phyloP scores from a whole-genome alignment of 1,284 basidiomycete species.

The Moniliella sp. region DNA sequence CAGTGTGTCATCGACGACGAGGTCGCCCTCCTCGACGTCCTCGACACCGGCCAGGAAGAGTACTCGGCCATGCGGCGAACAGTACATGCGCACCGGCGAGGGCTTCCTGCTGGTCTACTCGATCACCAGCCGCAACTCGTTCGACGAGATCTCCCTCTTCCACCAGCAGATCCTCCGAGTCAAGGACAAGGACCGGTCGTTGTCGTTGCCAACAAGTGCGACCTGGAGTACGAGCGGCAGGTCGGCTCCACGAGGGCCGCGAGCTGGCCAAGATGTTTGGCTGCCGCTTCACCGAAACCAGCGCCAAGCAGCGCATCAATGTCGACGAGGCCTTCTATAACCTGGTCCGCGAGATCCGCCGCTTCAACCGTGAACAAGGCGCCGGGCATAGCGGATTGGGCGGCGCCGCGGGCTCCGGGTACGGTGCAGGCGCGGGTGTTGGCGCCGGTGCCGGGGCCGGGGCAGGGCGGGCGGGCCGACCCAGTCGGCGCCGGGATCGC shows the following conservation, averaged over 20 bases:
- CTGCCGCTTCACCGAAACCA: slow-evolving; percentile 93
- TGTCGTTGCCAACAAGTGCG: slow-evolving; percentile 95
- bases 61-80: slow-evolving; percentile 91
- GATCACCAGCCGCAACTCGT: slow-evolving; percentile 90
- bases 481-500: too few relatives aligned
- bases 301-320: slow-evolving; percentile 91
- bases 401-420: slow-evolving; percentile 6
- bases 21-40: slow-evolving; percentile 82
- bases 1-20: slow-evolving; percentile 64
- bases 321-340: slow-evolving; percentile 97
- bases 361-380: slow-evolving; percentile 53
- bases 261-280: slow-evolving; percentile 88
- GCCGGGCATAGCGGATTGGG: slow-evolving; percentile 15
- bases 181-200: slow-evolving; percentile 97
- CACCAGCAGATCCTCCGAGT: slow-evolving; percentile 68
- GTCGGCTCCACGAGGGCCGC: slow-evolving; percentile 72
- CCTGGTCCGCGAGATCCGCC: slow-evolving; percentile 83
- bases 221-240: slow-evolving; percentile 89
- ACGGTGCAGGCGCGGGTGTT: too few relatives aligned
- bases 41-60: slow-evolving; percentile 97
- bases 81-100: slow-evolving; percentile 92
- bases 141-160: slow-evolving; percentile 88
- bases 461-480: too few relatives aligned
- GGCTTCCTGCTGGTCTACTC: slow-evolving; percentile 96
- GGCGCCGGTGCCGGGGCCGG: too few relatives aligned